Base-by-base conservation (phyloP, 2,329 filamentous ascomycete species). In the Fulvia fulva region DNA sequence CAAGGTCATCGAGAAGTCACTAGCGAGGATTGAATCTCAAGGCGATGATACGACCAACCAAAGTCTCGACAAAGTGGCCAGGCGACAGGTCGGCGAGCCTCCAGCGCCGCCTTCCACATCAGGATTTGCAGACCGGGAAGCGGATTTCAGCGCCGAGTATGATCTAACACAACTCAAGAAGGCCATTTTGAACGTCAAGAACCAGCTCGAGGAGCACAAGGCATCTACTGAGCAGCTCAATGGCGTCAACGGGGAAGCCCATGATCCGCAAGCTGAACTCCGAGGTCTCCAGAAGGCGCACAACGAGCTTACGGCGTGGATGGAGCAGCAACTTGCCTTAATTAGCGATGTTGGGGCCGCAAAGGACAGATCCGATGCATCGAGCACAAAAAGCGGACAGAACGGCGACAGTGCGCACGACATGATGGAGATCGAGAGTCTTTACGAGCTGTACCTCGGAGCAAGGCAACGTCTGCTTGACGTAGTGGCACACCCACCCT, bases 301-400 rank as follows among this genome's bases (percentile, higher is more conserved):
- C 23, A 67, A 67, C n/a, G 67, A 67, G 51, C 64, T 72, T 34
- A 72, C 69, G 2, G 56, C 55, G 14, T 72, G 70, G 70, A 72
- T 72, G 64, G 70, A 72, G 53, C 59, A 56, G 16, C 70, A 71
- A 60, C 61, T 72, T 7, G 64, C 63, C 1, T 49, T 68, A 8
- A 71, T 72, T 21, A 66, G 69, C 22, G 62, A 68, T 14, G 60
- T 62, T 2, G 68, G 70, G 19, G 28, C 28, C 25, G 45, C 45
- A 11, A 28, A 47, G 5, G 26, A 14, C 21, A 28, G 43, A 4
- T 34, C 21, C 1, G 56, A 53, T n/a, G 46, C 21, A 30, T 12
- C n/a, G 1, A 28, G n/a, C 9, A 34, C 55, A 5, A 55, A 52
- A 8, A 34, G 49, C 34, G 28, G 25, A 19, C 50, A 34, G 30